Evolutionary conservation across 2,329 filamentous ascomycete species (phyloP).

Genomic region (Hypoxylon sp.): DNA sequence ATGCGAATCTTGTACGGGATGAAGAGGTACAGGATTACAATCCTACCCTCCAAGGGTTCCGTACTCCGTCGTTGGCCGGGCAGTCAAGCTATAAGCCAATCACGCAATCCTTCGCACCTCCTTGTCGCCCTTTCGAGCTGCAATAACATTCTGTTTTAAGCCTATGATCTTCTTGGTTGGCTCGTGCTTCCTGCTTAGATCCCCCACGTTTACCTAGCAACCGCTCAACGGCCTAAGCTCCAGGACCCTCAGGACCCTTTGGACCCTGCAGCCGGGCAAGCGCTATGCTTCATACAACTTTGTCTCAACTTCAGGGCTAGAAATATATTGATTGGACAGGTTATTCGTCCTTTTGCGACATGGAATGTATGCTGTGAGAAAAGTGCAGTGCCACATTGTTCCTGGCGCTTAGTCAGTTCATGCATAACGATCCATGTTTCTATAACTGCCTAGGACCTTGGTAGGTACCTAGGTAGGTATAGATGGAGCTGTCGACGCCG

Average conservation of each 20-base stretch:
- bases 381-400: background rate
- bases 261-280: conserved; percentile 12
- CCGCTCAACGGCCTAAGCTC: conserved; percentile 26
- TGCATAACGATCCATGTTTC: too few species aligned
- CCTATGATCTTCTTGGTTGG: conserved; percentile 4
- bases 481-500: background rate
- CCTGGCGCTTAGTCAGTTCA: background rate
- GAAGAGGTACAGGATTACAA: background rate
- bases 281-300: background rate
- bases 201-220: conserved; percentile 33
- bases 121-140: background rate
- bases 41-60: conserved; percentile 6
- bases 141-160: background rate
- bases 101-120: conserved; percentile 1
- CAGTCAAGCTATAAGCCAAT: conserved; percentile 33
- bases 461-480: too few species aligned
- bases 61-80: conserved; percentile 32
- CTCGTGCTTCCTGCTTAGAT: background rate
- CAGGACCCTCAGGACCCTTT: conserved; percentile 4
- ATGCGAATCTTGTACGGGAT: background rate
- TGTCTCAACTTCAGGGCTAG: background rate
- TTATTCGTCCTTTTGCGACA: background rate
- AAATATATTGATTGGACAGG: background rate
- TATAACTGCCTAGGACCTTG: too few species aligned
- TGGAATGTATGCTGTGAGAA: background rate